phyloP scores from a whole-genome alignment of 257 asterid species.

The Jacaranda mimosifolia region DNA sequence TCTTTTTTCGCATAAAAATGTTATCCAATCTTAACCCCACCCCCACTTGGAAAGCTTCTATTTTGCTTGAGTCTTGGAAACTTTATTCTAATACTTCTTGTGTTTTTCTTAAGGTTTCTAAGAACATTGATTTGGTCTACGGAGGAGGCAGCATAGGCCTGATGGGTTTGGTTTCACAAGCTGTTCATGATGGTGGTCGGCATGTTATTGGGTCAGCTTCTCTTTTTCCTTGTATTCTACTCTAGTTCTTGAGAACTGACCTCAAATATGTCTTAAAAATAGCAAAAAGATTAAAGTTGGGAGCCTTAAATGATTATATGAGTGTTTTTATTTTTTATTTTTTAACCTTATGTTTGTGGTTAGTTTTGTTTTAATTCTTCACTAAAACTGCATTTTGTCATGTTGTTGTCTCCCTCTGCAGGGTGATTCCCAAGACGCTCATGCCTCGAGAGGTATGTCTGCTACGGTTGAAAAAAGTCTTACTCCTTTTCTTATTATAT shows the following conservation, averaged over 20 bases:
- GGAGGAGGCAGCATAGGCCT: conserved; percentile 77
- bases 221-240: conserved; percentile 14
- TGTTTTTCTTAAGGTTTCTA: conserved; percentile 52
- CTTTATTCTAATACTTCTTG: conserved; percentile 24
- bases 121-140: conserved; percentile 70
- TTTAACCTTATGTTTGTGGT: not conserved
- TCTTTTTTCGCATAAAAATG: not conserved
- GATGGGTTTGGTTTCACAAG: conserved; percentile 73
- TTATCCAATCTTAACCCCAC: not conserved
- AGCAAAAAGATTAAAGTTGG: not conserved
- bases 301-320: conserved; percentile 39
- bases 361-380: conserved; percentile 27
- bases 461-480: conserved; percentile 50
- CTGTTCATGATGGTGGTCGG: conserved; percentile 78
- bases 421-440: conserved; percentile 99
- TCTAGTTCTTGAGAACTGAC: not conserved
- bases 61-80: not conserved
- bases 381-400: conserved; percentile 61
- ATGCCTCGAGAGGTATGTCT: conserved; percentile 99
- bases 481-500: conserved; percentile 41
- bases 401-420: conserved; percentile 77
- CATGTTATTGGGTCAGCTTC: conserved; percentile 66
- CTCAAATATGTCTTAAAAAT: not conserved
- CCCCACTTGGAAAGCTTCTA: too few species aligned
- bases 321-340: conserved; percentile 20